Conservation (phyloP, 2,329 filamentous ascomycete genomes). For the Penicillium hesseltinei region DNA sequence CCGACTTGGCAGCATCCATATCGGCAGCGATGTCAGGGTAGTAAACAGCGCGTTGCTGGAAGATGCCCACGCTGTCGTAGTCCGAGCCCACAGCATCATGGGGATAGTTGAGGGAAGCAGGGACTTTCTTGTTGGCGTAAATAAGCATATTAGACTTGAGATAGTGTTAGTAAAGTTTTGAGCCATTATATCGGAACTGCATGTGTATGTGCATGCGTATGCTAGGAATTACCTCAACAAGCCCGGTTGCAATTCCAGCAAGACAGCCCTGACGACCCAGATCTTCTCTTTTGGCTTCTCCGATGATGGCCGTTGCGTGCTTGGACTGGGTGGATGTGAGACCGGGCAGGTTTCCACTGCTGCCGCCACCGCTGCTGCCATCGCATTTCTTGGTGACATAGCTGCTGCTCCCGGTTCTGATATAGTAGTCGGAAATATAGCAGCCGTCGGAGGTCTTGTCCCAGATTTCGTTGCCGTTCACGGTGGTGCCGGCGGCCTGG, state of each 20-base stretch:
- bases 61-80: slow-evolving; percentile 26
- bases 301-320: slow-evolving; percentile 21
- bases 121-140: slow-evolving; percentile 21
- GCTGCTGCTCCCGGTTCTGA: slow-evolving; percentile 15
- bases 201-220: too few species aligned
- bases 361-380: neutral
- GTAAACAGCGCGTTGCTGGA: slow-evolving; percentile 24
- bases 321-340: slow-evolving; percentile 18
- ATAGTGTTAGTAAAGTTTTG: neutral
- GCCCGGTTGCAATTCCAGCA: slow-evolving; percentile 22
- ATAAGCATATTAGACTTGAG: slow-evolving; percentile 17
- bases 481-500: slow-evolving; percentile 9
- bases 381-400: slow-evolving; percentile 17
- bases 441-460: slow-evolving; percentile 22
- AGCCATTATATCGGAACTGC: too few species aligned
- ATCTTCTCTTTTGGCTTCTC: slow-evolving; percentile 16
- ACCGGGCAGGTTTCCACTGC: slow-evolving; percentile 16
- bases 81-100: slow-evolving; percentile 23
- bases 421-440: slow-evolving; percentile 22
- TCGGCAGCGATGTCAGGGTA: slow-evolving; percentile 22
- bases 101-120: slow-evolving; percentile 21
- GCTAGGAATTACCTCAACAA: slow-evolving; percentile 19
- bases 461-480: slow-evolving; percentile 19
- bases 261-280: slow-evolving; percentile 21
- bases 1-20: slow-evolving; percentile 21